Evolutionary conservation across 768 basidiomycete genomes (phyloP), one percentile per base, ranked within the genome.

Genomic region (Agaricus sinodeliciosus): DNA sequence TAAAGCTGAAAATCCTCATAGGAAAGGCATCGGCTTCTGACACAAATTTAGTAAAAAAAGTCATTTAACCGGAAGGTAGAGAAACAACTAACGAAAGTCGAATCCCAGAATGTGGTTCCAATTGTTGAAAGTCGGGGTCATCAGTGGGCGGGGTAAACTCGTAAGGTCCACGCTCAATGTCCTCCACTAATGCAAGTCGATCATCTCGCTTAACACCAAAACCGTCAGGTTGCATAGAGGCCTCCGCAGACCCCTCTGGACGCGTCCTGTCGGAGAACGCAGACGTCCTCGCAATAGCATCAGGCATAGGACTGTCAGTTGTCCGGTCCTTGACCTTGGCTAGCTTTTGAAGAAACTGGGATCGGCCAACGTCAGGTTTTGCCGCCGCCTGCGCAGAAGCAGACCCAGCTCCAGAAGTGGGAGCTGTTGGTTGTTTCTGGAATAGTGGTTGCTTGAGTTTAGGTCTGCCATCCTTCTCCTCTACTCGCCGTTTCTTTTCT

Each of bases 31-130:
- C 95, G 88, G 19, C 87, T 84, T 36, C 89, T 95, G 63, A 40
- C 40, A 60, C 19, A 35, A 26, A 49, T 27, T 40, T 2, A 55
- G n/a, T 6, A 52, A 26, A n/a, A 36, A 55, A 40, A 51, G 22
- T 22, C 18, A 37, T 46, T 16, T 11, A 27, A 46, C 34, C 48
- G 16, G 58, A 48, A 15, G 27, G 46, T 19, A 22, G 12, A 22
- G n/a, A 51, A 43, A 54, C 8, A 25, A 78, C 90, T 54, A 63
- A 96, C 94, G 68, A 74, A 22, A 99, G 74, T 47, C 84, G 77
- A 45, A 97, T 95, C 4, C 85, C 81, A 26, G 93, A 94, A 69
- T 96, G 89, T 0, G 96, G 96, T 65, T 99, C 96, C 4, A 94
- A 65, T 46, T 71, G 78, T 57, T 85, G 74, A 62, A 94, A 99